phyloP scores from a whole-genome alignment of 768 basidiomycete species.

The Pleurotus ostreatus region DNA sequence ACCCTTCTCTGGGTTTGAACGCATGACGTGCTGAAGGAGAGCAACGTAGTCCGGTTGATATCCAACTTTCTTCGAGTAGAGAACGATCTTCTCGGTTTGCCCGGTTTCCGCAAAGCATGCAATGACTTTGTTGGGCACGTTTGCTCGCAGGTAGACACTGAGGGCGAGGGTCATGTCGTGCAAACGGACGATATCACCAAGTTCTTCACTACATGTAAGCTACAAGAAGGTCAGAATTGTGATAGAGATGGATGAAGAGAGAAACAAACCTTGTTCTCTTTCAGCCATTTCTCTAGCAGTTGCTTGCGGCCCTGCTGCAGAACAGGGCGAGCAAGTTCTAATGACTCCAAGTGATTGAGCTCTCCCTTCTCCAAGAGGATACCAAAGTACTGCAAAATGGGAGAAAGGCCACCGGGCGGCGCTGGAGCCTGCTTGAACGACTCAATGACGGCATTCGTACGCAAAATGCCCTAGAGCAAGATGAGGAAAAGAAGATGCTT shows the following conservation, averaged over 20 bases:
- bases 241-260: neutral
- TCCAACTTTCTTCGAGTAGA: constrained; percentile 96
- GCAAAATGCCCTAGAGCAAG: constrained; percentile 74
- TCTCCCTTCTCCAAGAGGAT: constrained; percentile 98
- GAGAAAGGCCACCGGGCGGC: constrained; percentile 84
- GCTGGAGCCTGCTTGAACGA: constrained; percentile 96
- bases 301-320: constrained; percentile 96
- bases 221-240: constrained; percentile 23
- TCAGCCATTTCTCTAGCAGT: constrained; percentile 97
- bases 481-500: constrained; percentile 5
- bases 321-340: constrained; percentile 95
- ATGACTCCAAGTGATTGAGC: constrained; percentile 91
- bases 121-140: constrained; percentile 97
- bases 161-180: constrained; percentile 97
- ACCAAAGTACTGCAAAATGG: constrained; percentile 97
- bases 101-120: constrained; percentile 99
- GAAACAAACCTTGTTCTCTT: constrained; percentile 88
- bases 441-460: constrained; percentile 93
- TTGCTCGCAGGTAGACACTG: constrained; percentile 95
- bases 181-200: constrained; percentile 92
- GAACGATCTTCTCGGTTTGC: constrained; percentile 95
- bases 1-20: constrained; percentile 94
- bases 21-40: constrained; percentile 93
- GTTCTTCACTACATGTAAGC: constrained; percentile 98
- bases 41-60: constrained; percentile 91